Evolutionary conservation across 140 eudicot species (phyloP), one percentile per base, ranked within the genome.

Genomic region (Stevia rebaudiana): DNA sequence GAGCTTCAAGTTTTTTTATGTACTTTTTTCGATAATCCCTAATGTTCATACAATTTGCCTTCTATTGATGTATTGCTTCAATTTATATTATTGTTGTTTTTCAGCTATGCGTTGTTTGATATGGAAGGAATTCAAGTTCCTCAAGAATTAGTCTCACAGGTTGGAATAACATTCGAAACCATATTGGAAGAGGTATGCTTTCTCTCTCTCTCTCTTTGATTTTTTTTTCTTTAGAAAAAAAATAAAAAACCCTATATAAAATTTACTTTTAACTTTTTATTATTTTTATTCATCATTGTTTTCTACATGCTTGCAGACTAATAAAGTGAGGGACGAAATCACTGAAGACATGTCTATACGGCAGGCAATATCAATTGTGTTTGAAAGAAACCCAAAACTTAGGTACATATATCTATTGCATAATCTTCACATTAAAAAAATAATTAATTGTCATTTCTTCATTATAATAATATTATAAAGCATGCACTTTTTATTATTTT

Each of bases 111-210:
- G 11, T 84, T 94, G 25, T 94, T 75, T 66, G 97, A 94, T 74
- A 78, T 82, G 94, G 95, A 94, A n/a, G 97, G 99, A 11, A 88
- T 80, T 65, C 86, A 94, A 79, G 99, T 94, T 48, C 90, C 97
- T 57, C 90, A 82, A 65, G 97, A 86, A 10, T 71, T 94, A 79
- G 99, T 94, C 70, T n/a, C 89, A 28, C 83, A 86, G 78, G 97
- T 94, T 51, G 99, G 99, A 25, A 75, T 73, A 79, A 78, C 83
- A 74, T 94, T 94, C 52, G 95, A 88, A 76, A 60, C 53, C 77
- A 86, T 89, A 41, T 81, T 94, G 76, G 83, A 89, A 78, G 99
- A 94, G 95, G 99, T 65, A 82, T 41, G 86, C 42, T 42, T 39
- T 63, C 71, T 69, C 22, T 74, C 67, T 48, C 68, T 63, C 19